Evolutionary conservation across 2,329 filamentous ascomycete species (phyloP).

Genomic region (Nemania serpens): DNA sequence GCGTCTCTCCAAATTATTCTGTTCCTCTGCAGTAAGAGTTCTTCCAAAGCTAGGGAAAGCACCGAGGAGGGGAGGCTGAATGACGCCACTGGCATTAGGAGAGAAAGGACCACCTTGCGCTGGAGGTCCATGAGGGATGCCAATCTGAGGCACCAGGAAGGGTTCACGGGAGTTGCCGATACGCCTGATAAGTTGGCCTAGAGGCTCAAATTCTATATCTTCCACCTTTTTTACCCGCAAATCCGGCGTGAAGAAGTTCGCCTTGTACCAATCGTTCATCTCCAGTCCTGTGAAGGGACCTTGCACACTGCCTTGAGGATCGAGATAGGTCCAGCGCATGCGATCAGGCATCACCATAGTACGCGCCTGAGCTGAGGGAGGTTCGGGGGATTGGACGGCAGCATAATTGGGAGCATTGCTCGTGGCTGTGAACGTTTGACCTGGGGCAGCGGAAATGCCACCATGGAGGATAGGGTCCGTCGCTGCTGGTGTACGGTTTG

Average conservation of each 20-base stretch:
- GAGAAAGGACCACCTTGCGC: constrained; percentile 55
- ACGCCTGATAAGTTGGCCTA: constrained; percentile 90
- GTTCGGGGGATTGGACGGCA: constrained; percentile 47
- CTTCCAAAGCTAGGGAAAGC: constrained; percentile 97
- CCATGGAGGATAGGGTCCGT: constrained; percentile 39
- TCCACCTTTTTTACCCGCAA: constrained; percentile 94
- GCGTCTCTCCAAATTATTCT: constrained; percentile 92
- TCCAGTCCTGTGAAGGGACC: constrained; percentile 95
- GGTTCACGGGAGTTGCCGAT: constrained; percentile 98
- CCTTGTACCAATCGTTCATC: constrained; percentile 99
- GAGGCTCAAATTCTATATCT: constrained; percentile 89
- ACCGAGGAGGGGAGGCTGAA: constrained; percentile 86
- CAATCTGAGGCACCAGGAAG: constrained; percentile 96
- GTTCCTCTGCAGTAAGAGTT: constrained; percentile 94
- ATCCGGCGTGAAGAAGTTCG: constrained; percentile 94
- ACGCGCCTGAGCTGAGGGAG: constrained; percentile 71
- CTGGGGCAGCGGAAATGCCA: constrained; percentile 38
- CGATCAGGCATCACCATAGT: constrained; percentile 99
- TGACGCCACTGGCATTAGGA: constrained; percentile 59
- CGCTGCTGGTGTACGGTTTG: constrained; percentile 40
- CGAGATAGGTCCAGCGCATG: constrained; percentile 98
- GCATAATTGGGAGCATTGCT: constrained; percentile 41
- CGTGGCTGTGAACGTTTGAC: constrained; percentile 40
- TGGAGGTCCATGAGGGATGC: constrained; percentile 85
- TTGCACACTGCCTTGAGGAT: constrained; percentile 89